Evolutionary conservation across 768 basidiomycete genomes (phyloP), one percentile per base, ranked within the genome.

Genomic region (Lanmaoa pseudosensibilis): DNA sequence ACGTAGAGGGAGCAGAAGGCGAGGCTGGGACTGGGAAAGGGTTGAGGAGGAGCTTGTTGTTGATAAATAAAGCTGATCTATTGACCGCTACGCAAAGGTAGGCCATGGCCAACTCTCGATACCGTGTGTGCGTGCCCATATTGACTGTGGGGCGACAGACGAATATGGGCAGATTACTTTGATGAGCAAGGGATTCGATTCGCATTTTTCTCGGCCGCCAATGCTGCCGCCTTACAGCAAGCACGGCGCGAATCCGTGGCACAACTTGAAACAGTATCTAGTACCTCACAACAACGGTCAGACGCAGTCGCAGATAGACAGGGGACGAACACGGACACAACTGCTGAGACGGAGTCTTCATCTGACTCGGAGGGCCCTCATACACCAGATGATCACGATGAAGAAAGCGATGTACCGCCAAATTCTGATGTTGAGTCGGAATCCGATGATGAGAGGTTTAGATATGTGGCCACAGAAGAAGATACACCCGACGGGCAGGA

Each of bases 11-110:
- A 16, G 72, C 83, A 8, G 91, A 93, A 69, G 91, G 90, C 3
- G 91, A 93, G 66, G 77, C 81, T 5, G 92, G 89, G 8, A 88
- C 87, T 1, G 88, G 87, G 3, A 83, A 77, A 65, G 89, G 86
- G 11, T 81, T 83, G 67, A 80, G 95, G 67, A 82, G 78, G 68
- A 90, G 80, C 65, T 73, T 98, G 69, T 72, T 99, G 25, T 78
- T 98, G 54, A 90, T 98, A 70, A 99, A 99, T 73, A 99, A 99
- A 71, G 85, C 95, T 12, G 97, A 99, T 78, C 75, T 99, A 50
- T 73, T 99, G 62, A 96, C 92, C 16, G 77, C 80, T 4, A 79
- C 86, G 46, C 97, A 99, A 75, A 83, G 96, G 94, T 92, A 60
- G 57, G 78, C 6, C 23, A 13, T 2, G n/a, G 8, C 9, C n/a